Evolutionary conservation across 306 rosid species (phyloP), one percentile per base, ranked within the genome.

Genomic region (Pterocarpus macrocarpus): DNA sequence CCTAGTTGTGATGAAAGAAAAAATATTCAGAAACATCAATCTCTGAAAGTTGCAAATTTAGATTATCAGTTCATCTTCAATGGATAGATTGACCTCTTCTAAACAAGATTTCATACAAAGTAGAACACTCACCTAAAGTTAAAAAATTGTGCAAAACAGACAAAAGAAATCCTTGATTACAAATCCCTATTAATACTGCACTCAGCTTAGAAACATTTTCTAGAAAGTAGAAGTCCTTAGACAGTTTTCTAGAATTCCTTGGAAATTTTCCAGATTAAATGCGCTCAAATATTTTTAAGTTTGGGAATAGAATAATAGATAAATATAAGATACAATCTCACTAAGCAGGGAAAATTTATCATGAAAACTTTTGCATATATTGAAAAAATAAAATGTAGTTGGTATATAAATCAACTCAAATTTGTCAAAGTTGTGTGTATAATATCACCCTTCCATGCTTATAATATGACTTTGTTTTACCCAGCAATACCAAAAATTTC

Each of bases 361-460:
- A 68, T 13, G 10, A 84, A 64, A 58, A 65, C 45, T 32, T 50
- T 49, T 15, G 30, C 64, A 39, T 61, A 57, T 45, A 38, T 45
- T 66, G 49, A 73, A 73, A 16, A 83, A 39, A 62, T 52, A 58
- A 66, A 49, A 45, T n/a, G 41, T 5, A 73, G 50, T 68, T 58
- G 49, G 64, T n/a, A 33, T 36, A 75, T 7, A 38, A 17, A 45
- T 66, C 30, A 57, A 49, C 45, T 47, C 39, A 63, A 34, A 52
- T 17, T 52, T 75, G 58, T 35, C n/a, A 69, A 13, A 69, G 67
- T 38, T 72, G 63, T 34, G 4, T 4, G 17, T 17, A 65, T 33
- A 22, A 55, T 28, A 47, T 44, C 11, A 36, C 56, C 45, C 75
- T 34, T 75, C 71, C 52, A 45, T 74, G 49, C 56, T 35, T 22